These are phyloP conservation scores for Globisporangium emineosum DNA, from an alignment of 352 stramenopile genomes.

Conservation along the genomic window DNA sequence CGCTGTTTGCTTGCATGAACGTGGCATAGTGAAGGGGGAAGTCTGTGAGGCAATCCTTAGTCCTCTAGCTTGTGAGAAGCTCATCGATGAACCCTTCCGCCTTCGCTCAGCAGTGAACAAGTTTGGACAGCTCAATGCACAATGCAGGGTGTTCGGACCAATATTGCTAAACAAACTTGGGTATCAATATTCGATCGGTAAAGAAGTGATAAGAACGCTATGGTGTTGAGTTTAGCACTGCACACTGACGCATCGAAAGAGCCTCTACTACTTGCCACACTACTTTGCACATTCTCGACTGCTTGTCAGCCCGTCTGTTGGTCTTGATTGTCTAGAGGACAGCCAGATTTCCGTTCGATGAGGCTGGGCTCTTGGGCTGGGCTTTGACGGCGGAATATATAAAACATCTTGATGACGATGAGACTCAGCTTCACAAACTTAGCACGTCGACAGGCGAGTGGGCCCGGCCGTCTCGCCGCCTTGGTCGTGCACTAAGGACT, in stretches of 20 bases:
- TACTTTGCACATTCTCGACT: neutral
- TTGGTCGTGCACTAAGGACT: constrained; percentile 32
- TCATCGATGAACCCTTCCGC: too few species aligned
- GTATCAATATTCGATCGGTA: too few species aligned
- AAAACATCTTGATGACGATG: neutral
- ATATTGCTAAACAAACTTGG: too few species aligned
- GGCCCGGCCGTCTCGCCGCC: neutral
- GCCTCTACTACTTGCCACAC: neutral
- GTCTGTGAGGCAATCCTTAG: too few species aligned
- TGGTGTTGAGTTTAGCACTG: neutral
- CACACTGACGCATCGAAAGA: neutral
- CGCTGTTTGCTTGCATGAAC: too few species aligned
- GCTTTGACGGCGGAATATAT: neutral
- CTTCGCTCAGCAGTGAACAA: too few species aligned
- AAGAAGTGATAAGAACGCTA: too few species aligned
- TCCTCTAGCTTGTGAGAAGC: too few species aligned
- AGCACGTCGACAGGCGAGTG: constrained; percentile 5
- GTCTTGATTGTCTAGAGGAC: neutral
- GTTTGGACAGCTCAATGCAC: too few species aligned
- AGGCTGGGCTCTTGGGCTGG: neutral
- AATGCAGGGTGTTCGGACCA: too few species aligned
- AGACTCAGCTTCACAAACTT: too few species aligned
- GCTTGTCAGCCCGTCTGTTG: neutral
- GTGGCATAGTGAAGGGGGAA: too few species aligned
- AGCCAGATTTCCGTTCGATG: neutral